phyloP scores from a whole-genome alignment of 2,329 filamentous ascomycete species.

The Pseudocercospora ulei region DNA sequence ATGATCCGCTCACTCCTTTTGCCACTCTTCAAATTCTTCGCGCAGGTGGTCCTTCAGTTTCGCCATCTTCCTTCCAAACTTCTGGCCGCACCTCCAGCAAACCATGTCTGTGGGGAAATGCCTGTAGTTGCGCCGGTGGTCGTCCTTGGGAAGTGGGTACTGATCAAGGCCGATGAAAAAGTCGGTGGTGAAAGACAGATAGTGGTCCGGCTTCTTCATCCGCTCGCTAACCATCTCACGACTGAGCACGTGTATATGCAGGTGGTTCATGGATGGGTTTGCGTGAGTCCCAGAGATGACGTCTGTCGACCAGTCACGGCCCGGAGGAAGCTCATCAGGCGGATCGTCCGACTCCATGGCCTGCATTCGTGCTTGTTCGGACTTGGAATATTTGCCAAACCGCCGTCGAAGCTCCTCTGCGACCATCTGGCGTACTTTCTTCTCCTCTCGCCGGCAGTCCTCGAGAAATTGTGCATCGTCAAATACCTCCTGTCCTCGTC shows the following conservation, averaged over 20 bases:
- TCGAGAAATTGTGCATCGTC: constrained; percentile 59
- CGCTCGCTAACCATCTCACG: constrained; percentile 64
- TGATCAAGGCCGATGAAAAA: constrained; percentile 73
- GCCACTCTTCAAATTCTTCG: constrained; percentile 68
- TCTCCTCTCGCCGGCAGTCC: constrained; percentile 52
- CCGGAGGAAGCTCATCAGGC: constrained; percentile 49
- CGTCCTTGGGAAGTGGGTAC: constrained; percentile 62
- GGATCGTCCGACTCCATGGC: constrained; percentile 47
- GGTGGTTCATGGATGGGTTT: constrained; percentile 79
- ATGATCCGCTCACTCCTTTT: constrained; percentile 45
- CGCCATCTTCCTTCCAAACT: constrained; percentile 65
- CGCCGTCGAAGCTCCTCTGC: constrained; percentile 63
- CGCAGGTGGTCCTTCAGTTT: constrained; percentile 65
- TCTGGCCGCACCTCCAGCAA: constrained; percentile 75
- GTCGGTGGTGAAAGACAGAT: constrained; percentile 77
- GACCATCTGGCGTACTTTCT: constrained; percentile 54
- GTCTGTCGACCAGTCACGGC: constrained; percentile 68
- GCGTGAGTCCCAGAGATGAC: constrained; percentile 74
- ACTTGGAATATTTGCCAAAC: constrained; percentile 53
- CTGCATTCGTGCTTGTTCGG: constrained; percentile 54
- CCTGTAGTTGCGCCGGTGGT: constrained; percentile 53
- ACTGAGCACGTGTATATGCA: constrained; percentile 82
- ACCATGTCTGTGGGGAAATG: constrained; percentile 53
- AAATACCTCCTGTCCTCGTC: constrained; percentile 71
- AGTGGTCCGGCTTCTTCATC: constrained; percentile 75